phyloP scores from a whole-genome alignment of 2,329 filamentous ascomycete species.

The Onygenales sp. region DNA sequence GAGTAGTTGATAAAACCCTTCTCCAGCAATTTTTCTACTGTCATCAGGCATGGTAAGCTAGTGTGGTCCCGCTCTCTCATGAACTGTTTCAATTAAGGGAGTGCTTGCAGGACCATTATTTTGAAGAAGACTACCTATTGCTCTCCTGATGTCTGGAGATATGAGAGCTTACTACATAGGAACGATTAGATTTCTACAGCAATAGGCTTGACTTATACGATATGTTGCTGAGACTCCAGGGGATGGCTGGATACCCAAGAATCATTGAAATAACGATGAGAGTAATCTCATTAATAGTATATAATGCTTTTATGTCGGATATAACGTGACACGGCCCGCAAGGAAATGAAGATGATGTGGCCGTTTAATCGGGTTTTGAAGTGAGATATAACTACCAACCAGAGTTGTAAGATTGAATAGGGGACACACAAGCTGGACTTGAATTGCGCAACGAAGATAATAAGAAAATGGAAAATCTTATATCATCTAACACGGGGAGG shows the following conservation, averaged over 20 bases:
- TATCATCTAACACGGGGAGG: too few relatives aligned
- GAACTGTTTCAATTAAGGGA: constrained; percentile 31
- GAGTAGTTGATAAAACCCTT: constrained; percentile 24
- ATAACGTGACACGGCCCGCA: constrained; percentile 8
- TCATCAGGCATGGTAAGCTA: constrained; percentile 33
- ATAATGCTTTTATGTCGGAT: constrained; percentile 1
- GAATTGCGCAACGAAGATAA: too few relatives aligned
- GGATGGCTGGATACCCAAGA: constrained; percentile 9
- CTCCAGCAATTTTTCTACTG: constrained; percentile 32
- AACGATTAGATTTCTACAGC: constrained; percentile 9
- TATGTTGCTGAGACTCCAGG: constrained; percentile 10
- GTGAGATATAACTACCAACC: too few relatives aligned
- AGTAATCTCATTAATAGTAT: constrained; percentile 6
- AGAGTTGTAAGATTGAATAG: too few relatives aligned
- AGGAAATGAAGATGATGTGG: constrained; percentile 11
- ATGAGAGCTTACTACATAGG: constrained; percentile 7
- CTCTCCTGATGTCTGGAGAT: constrained; percentile 5
- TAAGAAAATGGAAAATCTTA: too few relatives aligned
- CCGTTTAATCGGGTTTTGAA: constrained; percentile 9
- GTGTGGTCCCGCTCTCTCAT: constrained; percentile 28
- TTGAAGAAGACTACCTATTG: constrained; percentile 12
- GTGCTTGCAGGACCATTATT: constrained; percentile 29
- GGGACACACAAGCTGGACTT: too few relatives aligned
- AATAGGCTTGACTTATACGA: constrained; percentile 6
- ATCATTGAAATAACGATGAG: constrained; percentile 7